Evolutionary conservation across 2,329 filamentous ascomycete species (phyloP).

Genomic region (Trichoderma endophyticum): DNA sequence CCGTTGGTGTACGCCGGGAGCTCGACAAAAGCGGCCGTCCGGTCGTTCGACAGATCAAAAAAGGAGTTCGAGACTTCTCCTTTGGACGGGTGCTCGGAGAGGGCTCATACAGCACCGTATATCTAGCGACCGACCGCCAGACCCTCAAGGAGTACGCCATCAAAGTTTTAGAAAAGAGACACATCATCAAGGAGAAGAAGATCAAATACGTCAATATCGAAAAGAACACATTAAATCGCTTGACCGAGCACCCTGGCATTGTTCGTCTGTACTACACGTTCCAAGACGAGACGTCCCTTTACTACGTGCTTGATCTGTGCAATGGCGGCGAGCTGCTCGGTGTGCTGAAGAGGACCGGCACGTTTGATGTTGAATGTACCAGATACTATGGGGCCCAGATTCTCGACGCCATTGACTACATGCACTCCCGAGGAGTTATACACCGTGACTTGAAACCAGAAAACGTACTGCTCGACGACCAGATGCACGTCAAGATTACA

Average conservation of each 20-base stretch:
- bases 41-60: slow-evolving; percentile 82
- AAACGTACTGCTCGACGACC: slow-evolving; percentile 89
- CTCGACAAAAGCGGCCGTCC: slow-evolving; percentile 81
- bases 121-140: slow-evolving; percentile 88
- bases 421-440: slow-evolving; percentile 94
- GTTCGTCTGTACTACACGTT: slow-evolving; percentile 98
- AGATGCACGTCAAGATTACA: slow-evolving; percentile 98
- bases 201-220: slow-evolving; percentile 99
- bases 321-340: slow-evolving; percentile 88
- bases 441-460: slow-evolving; percentile 96
- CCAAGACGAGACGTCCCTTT: slow-evolving; percentile 91
- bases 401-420: slow-evolving; percentile 92
- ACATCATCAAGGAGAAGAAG: slow-evolving; percentile 99
- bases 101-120: slow-evolving; percentile 95
- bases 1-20: slow-evolving; percentile 76
- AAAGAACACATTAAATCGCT: slow-evolving; percentile 92
- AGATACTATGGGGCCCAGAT: slow-evolving; percentile 95
- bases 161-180: slow-evolving; percentile 95
- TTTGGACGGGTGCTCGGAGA: slow-evolving; percentile 91
- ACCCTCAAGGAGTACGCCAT: slow-evolving; percentile 95
- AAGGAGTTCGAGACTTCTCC: slow-evolving; percentile 93
- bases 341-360: slow-evolving; percentile 88
- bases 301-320: slow-evolving; percentile 94
- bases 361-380: slow-evolving; percentile 92
- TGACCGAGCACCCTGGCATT: slow-evolving; percentile 95